A percentile compares a stretch with the other conserved stretches of the same genome.
Conservation (phyloP, 345 rosid genomes). For the Citrus reticulata region DNA sequence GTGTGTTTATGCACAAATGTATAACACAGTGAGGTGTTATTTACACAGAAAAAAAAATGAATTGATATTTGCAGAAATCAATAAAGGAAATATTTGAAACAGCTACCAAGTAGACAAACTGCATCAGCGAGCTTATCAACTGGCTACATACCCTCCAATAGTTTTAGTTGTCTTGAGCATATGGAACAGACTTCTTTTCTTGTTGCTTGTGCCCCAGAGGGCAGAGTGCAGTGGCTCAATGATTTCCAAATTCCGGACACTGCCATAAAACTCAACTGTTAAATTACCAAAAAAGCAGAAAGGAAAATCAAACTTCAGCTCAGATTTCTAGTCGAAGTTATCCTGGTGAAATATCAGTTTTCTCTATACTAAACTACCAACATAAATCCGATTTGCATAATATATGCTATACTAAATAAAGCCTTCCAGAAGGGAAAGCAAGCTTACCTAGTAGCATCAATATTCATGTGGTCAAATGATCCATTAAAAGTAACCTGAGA, state of each 20-base stretch:
- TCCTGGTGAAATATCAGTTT: not conserved
- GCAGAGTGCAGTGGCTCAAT: slow-evolving; percentile 81
- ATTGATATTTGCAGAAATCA: not conserved
- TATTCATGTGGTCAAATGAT: slow-evolving; percentile 94
- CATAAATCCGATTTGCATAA: not conserved
- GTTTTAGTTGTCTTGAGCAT: slow-evolving; percentile 98
- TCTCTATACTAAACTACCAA: not conserved
- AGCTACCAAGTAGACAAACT: slow-evolving; percentile 6
- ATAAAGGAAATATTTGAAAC: slow-evolving; percentile 1
- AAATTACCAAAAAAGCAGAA: slow-evolving; percentile 4
- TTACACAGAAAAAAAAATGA: not conserved
- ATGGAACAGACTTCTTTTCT: slow-evolving; percentile 91
- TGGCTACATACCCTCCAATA: slow-evolving; percentile 70
- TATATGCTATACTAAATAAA: slow-evolving; percentile 2
- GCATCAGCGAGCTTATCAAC: slow-evolving; percentile 2
- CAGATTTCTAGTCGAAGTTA: not conserved
- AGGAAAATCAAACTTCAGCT: not conserved
- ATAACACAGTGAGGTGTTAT: not conserved
- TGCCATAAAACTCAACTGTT: slow-evolving; percentile 30
- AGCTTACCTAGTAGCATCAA: slow-evolving; percentile 87
- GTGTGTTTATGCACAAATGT: not conserved
- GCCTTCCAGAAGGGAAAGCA: slow-evolving; percentile 7
- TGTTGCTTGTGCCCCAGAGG: slow-evolving; percentile 84
- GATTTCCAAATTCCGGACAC: slow-evolving; percentile 92
- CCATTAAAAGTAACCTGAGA: slow-evolving; percentile 92